Conservation (phyloP, 352 stramenopile species). For the Pythium monospermum region DNA sequence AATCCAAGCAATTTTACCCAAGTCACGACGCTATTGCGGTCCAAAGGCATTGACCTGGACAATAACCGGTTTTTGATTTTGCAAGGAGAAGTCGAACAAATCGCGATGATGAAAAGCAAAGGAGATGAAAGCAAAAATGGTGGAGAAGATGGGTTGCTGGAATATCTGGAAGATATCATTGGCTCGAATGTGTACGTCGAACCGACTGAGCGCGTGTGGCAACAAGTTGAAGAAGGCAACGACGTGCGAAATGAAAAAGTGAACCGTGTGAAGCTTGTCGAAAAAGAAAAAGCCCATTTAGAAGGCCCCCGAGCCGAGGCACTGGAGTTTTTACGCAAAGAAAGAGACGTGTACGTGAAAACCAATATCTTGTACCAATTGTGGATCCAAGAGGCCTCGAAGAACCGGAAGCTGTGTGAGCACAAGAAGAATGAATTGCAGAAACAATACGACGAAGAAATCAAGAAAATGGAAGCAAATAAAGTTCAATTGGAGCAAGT, state of each 20-base stretch:
- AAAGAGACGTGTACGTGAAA: constrained; percentile 95
- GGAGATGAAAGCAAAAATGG: constrained; percentile 59
- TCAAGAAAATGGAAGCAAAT: constrained; percentile 77
- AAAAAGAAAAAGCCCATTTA: constrained; percentile 96
- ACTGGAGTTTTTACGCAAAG: constrained; percentile 92
- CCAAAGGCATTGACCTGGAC: constrained; percentile 98
- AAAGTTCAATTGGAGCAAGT: constrained; percentile 73
- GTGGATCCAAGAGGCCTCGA: constrained; percentile 76
- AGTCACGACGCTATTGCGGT: constrained; percentile 91
- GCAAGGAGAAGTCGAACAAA: constrained; percentile 96
- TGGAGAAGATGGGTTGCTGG: constrained; percentile 97
- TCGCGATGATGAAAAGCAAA: constrained; percentile 99
- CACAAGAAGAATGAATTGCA: constrained; percentile 58
- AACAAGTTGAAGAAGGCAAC: constrained; percentile 92
- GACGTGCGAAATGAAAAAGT: constrained; percentile 92
- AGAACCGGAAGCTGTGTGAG: constrained; percentile 71
- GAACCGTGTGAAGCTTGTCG: constrained; percentile 97
- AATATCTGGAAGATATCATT: constrained; percentile 99
- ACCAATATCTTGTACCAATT: constrained; percentile 97
- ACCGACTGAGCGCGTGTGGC: constrained; percentile 89
- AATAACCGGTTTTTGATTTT: constrained; percentile 99
- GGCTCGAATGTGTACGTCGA: constrained; percentile 97
- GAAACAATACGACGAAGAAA: constrained; percentile 67
- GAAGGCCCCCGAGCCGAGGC: constrained; percentile 94
- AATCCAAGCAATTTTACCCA: constrained; percentile 92